Percentiles rank a stretch among this genome's conserved stretches.
phyloP scores from a whole-genome alignment of 2,329 filamentous ascomycete species.

The Aspergillus ustus region DNA sequence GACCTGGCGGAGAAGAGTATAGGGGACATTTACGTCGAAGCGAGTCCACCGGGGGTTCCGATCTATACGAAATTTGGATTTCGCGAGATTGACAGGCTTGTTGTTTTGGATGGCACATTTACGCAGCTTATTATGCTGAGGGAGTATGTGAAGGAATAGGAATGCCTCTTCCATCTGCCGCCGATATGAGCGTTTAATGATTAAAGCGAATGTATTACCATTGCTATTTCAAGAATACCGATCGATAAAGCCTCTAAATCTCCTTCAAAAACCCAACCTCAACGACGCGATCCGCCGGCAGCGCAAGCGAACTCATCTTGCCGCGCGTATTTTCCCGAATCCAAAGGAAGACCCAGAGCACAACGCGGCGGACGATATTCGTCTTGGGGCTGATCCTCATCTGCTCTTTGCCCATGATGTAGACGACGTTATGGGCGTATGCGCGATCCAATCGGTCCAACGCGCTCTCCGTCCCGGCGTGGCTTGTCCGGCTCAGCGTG shows the following conservation, averaged over 20 bases:
- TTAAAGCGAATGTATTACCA: too few relatives aligned
- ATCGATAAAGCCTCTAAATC: constrained; percentile 16
- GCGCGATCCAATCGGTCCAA: constrained; percentile 17
- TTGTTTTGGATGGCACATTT: background rate
- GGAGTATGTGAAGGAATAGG: background rate
- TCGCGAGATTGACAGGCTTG: too few relatives aligned
- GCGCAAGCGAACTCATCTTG: constrained; percentile 43
- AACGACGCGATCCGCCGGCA: constrained; percentile 43
- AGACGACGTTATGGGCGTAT: constrained; percentile 44
- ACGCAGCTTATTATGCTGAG: background rate
- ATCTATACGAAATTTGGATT: too few relatives aligned
- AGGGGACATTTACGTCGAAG: too few relatives aligned
- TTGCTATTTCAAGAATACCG: too few relatives aligned
- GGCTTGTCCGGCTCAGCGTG: background rate
- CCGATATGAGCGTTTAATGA: too few relatives aligned
- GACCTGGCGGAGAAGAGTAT: too few relatives aligned
- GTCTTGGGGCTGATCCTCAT: constrained; percentile 38
- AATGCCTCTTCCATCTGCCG: too few relatives aligned
- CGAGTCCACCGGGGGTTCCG: too few relatives aligned
- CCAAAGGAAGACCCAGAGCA: constrained; percentile 43
- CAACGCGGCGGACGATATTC: constrained; percentile 31
- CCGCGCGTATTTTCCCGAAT: constrained; percentile 45
- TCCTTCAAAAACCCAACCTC: constrained; percentile 49
- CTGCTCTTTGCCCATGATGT: constrained; percentile 52
- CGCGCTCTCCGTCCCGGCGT: background rate